phyloP scores from a whole-genome alignment of 2,329 filamentous ascomycete species.

The Ceratocystis variospora region DNA sequence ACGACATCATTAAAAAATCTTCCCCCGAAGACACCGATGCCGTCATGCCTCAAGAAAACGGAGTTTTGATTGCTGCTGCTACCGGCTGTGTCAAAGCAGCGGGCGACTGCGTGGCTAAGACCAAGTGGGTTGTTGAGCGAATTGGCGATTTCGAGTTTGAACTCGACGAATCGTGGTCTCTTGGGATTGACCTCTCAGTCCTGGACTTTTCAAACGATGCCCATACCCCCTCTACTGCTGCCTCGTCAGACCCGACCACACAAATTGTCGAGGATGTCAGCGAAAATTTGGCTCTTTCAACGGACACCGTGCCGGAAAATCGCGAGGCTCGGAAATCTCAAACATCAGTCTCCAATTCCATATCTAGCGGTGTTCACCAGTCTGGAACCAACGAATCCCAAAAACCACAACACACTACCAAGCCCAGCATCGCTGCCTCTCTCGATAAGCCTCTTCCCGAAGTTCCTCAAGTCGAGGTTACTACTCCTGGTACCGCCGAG shows the following conservation, averaged over 20 bases:
- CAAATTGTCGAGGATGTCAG: conserved; percentile 22
- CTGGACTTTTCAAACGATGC: conserved; percentile 31
- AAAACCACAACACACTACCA: conserved; percentile 24
- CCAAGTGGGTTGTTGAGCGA: conserved; percentile 70
- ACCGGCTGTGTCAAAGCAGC: conserved; percentile 81
- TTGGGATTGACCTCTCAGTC: conserved; percentile 43
- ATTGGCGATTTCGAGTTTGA: conserved; percentile 88
- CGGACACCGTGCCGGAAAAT: not conserved
- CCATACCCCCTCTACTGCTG: conserved; percentile 21
- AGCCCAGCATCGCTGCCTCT: conserved; percentile 30
- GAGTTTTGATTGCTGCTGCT: conserved; percentile 59
- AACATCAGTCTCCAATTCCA: not conserved
- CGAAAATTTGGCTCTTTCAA: conserved; percentile 8
- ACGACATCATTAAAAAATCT: conserved; percentile 58
- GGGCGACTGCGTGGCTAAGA: conserved; percentile 80
- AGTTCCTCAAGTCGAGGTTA: conserved; percentile 36
- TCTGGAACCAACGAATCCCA: not conserved
- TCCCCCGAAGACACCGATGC: conserved; percentile 61
- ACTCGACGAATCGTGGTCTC: conserved; percentile 36
- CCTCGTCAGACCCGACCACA: not conserved
- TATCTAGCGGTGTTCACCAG: conserved; percentile 18
- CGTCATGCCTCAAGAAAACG: conserved; percentile 67
- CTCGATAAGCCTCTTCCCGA: conserved; percentile 56
- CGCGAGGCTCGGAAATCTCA: conserved; percentile 19
- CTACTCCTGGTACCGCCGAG: conserved; percentile 31